These are phyloP conservation scores for Tetrahymena malaccensis DNA, from an alignment of 73 alveolate genomes.

Conservation along the genomic window DNA sequence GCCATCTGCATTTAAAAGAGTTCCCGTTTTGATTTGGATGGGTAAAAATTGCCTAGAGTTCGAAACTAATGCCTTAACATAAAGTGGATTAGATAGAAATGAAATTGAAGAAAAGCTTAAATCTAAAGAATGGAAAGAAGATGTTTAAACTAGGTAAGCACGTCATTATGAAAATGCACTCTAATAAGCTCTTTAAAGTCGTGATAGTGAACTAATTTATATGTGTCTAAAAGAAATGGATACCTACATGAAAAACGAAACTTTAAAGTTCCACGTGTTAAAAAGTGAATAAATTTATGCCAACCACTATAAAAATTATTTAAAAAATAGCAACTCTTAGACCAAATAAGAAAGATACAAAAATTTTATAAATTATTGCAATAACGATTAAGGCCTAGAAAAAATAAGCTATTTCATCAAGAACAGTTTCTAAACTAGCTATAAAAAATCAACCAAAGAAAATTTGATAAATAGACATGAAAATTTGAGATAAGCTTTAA, in stretches of 20 bases:
- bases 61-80: not conserved
- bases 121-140: not conserved
- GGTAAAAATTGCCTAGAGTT: constrained; percentile 3
- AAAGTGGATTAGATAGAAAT: not conserved
- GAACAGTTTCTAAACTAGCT: not conserved
- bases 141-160: not conserved
- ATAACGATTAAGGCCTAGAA: not conserved
- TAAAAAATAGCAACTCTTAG: not conserved
- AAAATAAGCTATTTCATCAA: not conserved
- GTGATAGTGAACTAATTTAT: constrained; percentile 41
- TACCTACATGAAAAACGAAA: not conserved
- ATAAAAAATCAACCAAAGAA: not conserved
- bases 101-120: not conserved
- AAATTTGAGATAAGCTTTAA: not conserved
- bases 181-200: constrained; percentile 26
- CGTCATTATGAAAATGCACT: constrained; percentile 47
- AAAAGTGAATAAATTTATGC: not conserved
- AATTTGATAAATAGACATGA: not conserved
- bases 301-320: not conserved
- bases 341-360: not conserved
- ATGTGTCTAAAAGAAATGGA: constrained; percentile 4
- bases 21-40: constrained; percentile 48
- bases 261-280: not conserved
- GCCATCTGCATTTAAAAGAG: constrained; percentile 38
- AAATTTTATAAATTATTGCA: not conserved